Evolutionary conservation across 768 basidiomycete species (phyloP), one percentile per base, ranked within the genome.

Genomic region (Auricularia heimuer): DNA sequence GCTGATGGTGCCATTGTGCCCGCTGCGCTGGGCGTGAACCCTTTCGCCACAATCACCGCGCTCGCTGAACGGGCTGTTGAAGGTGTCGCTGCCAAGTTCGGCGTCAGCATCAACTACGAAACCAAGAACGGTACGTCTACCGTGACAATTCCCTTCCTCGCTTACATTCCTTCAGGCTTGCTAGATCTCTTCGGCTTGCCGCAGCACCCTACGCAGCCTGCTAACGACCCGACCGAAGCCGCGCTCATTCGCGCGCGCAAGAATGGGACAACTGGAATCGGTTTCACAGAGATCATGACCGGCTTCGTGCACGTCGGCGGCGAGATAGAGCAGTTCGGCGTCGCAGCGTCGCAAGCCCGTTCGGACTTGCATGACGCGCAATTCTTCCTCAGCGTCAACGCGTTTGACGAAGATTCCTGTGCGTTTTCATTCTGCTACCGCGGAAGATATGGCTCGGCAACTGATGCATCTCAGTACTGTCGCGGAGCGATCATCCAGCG

Each of bases 21-120:
- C 8, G 36, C 63, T 16, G 47, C 63, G 21, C 54, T 64, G 3
- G 63, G 63, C 3, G 63, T 64, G 1, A 64, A 64, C 63, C 63
- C 63, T 10, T 56, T 64, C 47, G 47, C 54, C 21, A 64, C 63
- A 4, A 64, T 64, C 63, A 64, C 47, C 18, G 63, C 63, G 21
- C 63, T 64, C 10, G 63, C 63, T 18, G 63, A 64, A 21, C 63
- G 63, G 12, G 35, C 54, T 51, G 63, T 64, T 16, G 47, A 64
- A 7, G 47, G 47, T 12, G 63, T 54, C 18, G 63, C 63, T 3
- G 24, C n/a, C 7, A 44, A 64, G 16, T 18, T 64, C 47, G 63
- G 47, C 47, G 37, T 42, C 10, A 8, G 7, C 33, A 64, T 64
- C 51, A 18, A 60, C 10, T 60, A 60, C 34, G 56, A 24, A 18